Conservation (phyloP, 225 moss, liverwort and hornwort genomes). For the Pseudisothecium myosuroides region DNA sequence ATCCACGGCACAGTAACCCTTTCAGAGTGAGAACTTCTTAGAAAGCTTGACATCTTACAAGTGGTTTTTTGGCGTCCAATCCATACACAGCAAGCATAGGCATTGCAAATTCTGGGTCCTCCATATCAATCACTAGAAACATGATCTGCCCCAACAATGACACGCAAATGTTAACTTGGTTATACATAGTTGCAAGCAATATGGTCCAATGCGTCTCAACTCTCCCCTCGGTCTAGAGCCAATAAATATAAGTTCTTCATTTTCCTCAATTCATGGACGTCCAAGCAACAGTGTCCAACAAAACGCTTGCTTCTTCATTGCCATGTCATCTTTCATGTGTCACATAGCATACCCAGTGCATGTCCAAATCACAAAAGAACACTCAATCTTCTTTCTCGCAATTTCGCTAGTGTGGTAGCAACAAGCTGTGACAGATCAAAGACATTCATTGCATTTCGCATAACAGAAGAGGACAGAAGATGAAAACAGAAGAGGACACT, state of each 20-base stretch:
- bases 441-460: neutral
- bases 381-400: neutral
- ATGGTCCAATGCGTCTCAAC: neutral
- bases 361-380: neutral
- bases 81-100: constrained; percentile 89
- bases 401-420: neutral
- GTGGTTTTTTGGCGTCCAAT: constrained; percentile 29
- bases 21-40: neutral
- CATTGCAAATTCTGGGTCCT: constrained; percentile 69
- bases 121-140: constrained; percentile 74
- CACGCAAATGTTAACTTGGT: neutral
- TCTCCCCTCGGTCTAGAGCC: neutral
- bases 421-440: neutral
- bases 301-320: neutral
- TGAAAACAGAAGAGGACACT: neutral
- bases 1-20: neutral
- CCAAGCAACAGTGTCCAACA: neutral
- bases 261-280: neutral
- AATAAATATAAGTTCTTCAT: neutral
- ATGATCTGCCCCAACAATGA: constrained; percentile 36
- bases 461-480: neutral
- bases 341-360: neutral
- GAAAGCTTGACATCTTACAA: constrained; percentile 34
- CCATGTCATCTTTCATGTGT: neutral
- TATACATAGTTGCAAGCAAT: neutral